phyloP scores from a whole-genome alignment of 371 early-diverging fungal genomes.

The Paraphysoderma sedebokerense region DNA sequence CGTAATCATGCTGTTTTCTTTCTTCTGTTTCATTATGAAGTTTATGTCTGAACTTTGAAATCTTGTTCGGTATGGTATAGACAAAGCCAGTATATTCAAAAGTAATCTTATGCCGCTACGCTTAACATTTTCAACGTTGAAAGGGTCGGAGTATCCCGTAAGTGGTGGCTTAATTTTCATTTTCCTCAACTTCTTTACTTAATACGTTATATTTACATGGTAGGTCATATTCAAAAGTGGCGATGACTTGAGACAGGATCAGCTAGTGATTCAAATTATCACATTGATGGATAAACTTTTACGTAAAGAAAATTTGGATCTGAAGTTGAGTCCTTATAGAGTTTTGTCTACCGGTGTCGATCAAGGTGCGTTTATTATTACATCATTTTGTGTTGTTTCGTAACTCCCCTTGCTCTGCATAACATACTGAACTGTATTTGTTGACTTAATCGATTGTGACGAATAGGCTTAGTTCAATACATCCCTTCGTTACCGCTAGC shows the following conservation, averaged over 20 bases:
- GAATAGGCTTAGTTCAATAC: constrained; percentile 66
- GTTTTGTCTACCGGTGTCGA: constrained; percentile 86
- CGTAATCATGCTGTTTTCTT: not conserved
- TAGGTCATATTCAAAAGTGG: constrained; percentile 85
- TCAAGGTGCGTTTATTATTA: constrained; percentile 30
- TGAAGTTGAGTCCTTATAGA: constrained; percentile 79
- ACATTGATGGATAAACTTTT: constrained; percentile 86
- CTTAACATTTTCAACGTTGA: constrained; percentile 57
- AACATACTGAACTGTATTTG: not conserved
- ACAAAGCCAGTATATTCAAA: constrained; percentile 75
- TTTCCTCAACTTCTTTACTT: not conserved
- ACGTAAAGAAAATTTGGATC: constrained; percentile 82
- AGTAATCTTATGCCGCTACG: constrained; percentile 71
- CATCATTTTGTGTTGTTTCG: not conserved
- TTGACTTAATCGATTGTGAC: not conserved
- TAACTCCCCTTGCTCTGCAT: too few species aligned
- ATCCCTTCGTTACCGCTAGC: constrained; percentile 73
- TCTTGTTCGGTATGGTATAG: constrained; percentile 12
- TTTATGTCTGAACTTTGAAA: not conserved
- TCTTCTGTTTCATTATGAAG: not conserved
- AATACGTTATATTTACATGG: not conserved
- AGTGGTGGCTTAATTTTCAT: not conserved
- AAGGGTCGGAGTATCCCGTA: constrained; percentile 60
- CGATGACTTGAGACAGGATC: constrained; percentile 95
- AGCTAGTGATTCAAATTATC: constrained; percentile 89